Evolutionary conservation across 2,329 filamentous ascomycete species (phyloP).

Genomic region (Phyllosticta citriasiana): DNA sequence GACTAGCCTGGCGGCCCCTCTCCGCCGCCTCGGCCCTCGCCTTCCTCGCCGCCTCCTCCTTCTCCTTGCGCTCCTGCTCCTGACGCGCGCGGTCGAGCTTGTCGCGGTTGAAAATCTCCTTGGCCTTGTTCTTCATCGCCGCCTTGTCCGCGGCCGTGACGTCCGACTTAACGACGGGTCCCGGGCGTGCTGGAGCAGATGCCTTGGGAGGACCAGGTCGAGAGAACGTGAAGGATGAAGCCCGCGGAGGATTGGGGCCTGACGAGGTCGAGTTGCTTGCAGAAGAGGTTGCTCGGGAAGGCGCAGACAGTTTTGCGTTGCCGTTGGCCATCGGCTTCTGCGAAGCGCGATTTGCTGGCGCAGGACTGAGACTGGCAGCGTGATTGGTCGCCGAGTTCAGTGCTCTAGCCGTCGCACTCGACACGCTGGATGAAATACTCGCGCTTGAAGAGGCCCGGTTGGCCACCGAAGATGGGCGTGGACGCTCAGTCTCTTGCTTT

Average conservation of each 20-base stretch:
- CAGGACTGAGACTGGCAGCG: neutral
- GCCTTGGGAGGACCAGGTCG: neutral
- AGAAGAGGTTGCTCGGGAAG: slow-evolving; percentile 1
- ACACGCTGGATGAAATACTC: slow-evolving; percentile 3
- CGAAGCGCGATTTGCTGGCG: neutral
- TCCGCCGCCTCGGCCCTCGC: slow-evolving; percentile 38
- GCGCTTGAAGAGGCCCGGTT: neutral
- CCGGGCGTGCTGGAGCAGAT: slow-evolving; percentile 1
- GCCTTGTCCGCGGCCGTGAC: slow-evolving; percentile 23
- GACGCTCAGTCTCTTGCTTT: neutral
- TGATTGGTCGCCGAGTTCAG: slow-evolving; percentile 9
- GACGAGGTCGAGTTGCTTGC: slow-evolving; percentile 4
- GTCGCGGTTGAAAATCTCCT: slow-evolving; percentile 37
- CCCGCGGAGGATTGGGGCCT: neutral
- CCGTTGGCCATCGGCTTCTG: neutral
- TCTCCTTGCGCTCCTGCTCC: slow-evolving; percentile 28
- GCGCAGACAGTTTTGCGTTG: slow-evolving; percentile 1
- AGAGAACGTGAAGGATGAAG: slow-evolving; percentile 1
- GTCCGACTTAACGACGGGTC: slow-evolving; percentile 14
- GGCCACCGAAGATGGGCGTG: neutral
- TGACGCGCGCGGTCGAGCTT: slow-evolving; percentile 30
- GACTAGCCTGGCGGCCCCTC: slow-evolving; percentile 31
- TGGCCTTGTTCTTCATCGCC: slow-evolving; percentile 29
- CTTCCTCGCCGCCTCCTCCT: slow-evolving; percentile 39
- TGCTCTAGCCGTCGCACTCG: neutral